Evolutionary conservation across 2,329 filamentous ascomycete genomes (phyloP).

Genomic region (Pestalotiopsis sp.): DNA sequence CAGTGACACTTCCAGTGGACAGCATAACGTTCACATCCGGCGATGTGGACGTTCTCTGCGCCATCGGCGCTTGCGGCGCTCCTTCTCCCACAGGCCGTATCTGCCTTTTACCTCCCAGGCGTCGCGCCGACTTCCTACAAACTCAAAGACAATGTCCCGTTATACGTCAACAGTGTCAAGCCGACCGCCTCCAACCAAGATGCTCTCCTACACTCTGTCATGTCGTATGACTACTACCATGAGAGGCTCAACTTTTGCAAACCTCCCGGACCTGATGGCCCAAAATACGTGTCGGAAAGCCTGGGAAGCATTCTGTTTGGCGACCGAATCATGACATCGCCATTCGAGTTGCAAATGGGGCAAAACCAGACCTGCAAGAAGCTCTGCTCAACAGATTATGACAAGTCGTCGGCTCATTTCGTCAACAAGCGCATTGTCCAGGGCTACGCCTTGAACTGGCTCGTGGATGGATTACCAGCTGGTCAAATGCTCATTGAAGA

Average conservation of each 20-base stretch:
- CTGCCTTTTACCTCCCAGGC: constrained; percentile 93
- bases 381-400: constrained; percentile 70
- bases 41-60: constrained; percentile 51
- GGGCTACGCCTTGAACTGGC: constrained; percentile 92
- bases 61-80: constrained; percentile 51
- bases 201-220: constrained; percentile 83
- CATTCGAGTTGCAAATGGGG: constrained; percentile 86
- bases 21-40: not conserved
- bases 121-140: constrained; percentile 94
- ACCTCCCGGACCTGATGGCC: constrained; percentile 66
- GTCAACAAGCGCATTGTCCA: constrained; percentile 82
- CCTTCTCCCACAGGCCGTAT: constrained; percentile 55
- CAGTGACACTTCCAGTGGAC: not conserved
- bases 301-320: constrained; percentile 96
- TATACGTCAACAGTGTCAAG: constrained; percentile 91
- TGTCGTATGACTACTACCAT: constrained; percentile 97
- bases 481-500: constrained; percentile 82
- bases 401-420: constrained; percentile 71
- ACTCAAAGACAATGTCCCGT: constrained; percentile 75
- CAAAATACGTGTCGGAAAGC: constrained; percentile 82
- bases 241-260: constrained; percentile 85
- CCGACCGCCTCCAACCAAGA: constrained; percentile 79
- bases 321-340: constrained; percentile 95
- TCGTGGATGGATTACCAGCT: constrained; percentile 91
- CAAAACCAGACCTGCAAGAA: constrained; percentile 85